These are phyloP conservation scores for Suillus decipiens DNA, from an alignment of 768 basidiomycete genomes.

Conservation along the genomic window DNA sequence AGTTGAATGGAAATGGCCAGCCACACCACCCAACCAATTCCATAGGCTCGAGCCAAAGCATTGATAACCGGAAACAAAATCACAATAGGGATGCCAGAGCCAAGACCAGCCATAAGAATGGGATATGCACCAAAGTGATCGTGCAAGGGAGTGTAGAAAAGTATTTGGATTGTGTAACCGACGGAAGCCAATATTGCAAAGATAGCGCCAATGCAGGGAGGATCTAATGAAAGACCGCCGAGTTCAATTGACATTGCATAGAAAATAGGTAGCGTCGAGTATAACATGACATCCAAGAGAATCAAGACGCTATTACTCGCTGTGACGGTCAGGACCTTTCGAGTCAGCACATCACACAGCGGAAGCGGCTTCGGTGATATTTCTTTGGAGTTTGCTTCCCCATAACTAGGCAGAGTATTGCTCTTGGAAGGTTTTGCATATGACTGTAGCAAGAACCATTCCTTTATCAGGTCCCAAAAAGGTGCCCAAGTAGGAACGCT, in stretches of 20 bases:
- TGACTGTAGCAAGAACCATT: background rate
- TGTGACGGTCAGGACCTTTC: conserved; percentile 55
- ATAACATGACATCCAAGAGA: no score
- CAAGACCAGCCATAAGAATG: conserved; percentile 30
- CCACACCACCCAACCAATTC: conserved; percentile 29
- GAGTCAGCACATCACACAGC: conserved; percentile 50
- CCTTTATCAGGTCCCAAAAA: background rate
- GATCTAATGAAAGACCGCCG: conserved; percentile 28
- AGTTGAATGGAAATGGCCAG: conserved; percentile 28
- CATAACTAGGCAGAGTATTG: background rate
- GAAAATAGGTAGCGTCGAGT: conserved; percentile 39
- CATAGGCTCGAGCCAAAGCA: conserved; percentile 25
- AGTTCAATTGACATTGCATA: conserved; percentile 31
- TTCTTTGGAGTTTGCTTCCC: background rate
- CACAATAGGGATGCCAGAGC: conserved; percentile 31
- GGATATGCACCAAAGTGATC: conserved; percentile 52
- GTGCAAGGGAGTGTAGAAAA: conserved; percentile 60
- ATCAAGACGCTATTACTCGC: conserved; percentile 53
- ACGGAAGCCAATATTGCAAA: conserved; percentile 27
- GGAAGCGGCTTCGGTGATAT: conserved; percentile 36
- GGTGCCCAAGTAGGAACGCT: background rate
- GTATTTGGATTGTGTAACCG: conserved; percentile 52
- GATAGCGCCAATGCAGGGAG: conserved; percentile 33
- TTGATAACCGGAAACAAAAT: conserved; percentile 33
- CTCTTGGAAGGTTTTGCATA: background rate